phyloP scores from a whole-genome alignment of 1,284 basidiomycete genomes.

The Sanghuangporus sanghuang region DNA sequence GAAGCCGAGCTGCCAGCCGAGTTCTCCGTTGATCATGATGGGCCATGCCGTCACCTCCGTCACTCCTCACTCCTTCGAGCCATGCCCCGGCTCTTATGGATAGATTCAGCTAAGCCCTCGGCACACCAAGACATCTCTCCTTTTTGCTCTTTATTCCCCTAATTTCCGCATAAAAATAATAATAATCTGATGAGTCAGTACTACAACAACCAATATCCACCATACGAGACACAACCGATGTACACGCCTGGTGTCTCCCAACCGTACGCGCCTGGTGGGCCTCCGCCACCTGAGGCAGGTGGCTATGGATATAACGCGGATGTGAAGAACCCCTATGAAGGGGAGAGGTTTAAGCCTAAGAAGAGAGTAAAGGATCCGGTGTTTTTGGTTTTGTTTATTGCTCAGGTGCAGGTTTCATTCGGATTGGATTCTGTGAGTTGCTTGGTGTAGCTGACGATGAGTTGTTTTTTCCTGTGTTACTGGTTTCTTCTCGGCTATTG shows the following conservation, averaged over 20 bases:
- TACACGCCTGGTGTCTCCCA: constrained; percentile 25
- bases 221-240: constrained; percentile 7
- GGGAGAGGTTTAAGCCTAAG: constrained; percentile 65
- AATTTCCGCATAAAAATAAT: background rate
- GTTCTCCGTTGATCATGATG: background rate
- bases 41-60: background rate
- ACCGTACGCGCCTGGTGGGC: constrained; percentile 26
- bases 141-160: background rate
- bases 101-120: background rate
- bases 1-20: background rate
- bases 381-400: constrained; percentile 65
- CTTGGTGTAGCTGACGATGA: background rate
- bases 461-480: background rate
- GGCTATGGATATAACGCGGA: constrained; percentile 28
- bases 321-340: constrained; percentile 53
- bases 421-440: background rate
- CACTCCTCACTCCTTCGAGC: background rate
- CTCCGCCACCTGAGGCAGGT: constrained; percentile 7
- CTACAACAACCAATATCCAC: constrained; percentile 1
- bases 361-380: constrained; percentile 69
- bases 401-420: constrained; percentile 40
- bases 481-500: background rate
- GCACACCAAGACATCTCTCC: background rate
- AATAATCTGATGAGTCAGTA: background rate
- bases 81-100: background rate